Conservation (phyloP, 495 filamentous ascomycete genomes). For the Aspergillus olivimuriae region DNA sequence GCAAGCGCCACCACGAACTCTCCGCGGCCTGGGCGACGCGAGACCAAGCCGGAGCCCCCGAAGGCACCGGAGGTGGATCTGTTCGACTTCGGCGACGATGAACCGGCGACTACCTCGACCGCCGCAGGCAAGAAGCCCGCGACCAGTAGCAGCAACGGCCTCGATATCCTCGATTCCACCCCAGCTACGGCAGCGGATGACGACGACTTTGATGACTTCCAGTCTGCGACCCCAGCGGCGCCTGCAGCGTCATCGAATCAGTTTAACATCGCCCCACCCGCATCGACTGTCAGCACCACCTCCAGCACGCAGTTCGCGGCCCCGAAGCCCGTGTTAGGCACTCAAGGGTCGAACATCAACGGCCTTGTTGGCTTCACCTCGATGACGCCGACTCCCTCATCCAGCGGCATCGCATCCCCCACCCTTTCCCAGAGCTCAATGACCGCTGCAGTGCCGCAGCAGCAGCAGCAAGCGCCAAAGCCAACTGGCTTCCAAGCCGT, state of each 20-base stretch:
- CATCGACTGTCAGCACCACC: constrained; percentile 59
- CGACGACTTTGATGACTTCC: constrained; percentile 98
- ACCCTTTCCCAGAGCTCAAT: constrained; percentile 43
- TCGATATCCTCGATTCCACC: constrained; percentile 49
- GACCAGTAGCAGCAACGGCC: constrained; percentile 35
- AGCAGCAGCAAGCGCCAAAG: constrained; percentile 28
- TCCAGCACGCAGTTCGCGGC: constrained; percentile 66
- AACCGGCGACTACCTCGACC: constrained; percentile 38
- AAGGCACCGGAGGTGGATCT: constrained; percentile 83
- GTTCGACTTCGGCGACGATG: constrained; percentile 79
- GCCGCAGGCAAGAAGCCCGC: constrained; percentile 43
- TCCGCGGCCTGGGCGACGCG: constrained; percentile 33
- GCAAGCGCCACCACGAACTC: too few species aligned
- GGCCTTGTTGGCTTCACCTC: constrained; percentile 76
- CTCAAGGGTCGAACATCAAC: constrained; percentile 71
- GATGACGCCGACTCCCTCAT: constrained; percentile 61
- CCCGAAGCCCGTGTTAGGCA: constrained; percentile 75
- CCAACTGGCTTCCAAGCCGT: constrained; percentile 68
- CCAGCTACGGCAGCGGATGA: constrained; percentile 55
- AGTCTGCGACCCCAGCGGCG: constrained; percentile 70
- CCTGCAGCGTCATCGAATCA: constrained; percentile 36
- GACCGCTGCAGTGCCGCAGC: constrained; percentile 30
- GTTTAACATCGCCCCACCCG: constrained; percentile 43
- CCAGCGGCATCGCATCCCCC: constrained; percentile 41
- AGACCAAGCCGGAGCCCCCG: constrained; percentile 54